A percentile compares a stretch with the other conserved stretches of the same genome.
These are phyloP conservation scores for Chlamydomonas reinhardtii DNA, from an alignment of 163 green algal genomes.

Conservation along the genomic window DNA sequence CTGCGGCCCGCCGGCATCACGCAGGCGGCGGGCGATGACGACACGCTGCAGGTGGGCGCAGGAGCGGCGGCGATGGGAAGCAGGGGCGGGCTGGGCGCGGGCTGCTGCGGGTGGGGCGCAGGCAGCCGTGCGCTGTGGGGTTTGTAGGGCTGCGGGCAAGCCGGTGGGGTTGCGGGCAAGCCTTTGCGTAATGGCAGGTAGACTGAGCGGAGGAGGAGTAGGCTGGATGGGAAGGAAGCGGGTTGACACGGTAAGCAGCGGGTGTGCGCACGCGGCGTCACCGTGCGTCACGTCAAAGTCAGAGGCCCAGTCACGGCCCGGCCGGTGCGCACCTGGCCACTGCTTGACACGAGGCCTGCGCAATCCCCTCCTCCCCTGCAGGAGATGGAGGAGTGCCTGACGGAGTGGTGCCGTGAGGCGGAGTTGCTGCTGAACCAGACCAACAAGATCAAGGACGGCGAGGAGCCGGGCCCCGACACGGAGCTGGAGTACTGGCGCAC, in stretches of 20 bases:
- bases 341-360: background rate
- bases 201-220: too few species aligned
- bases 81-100: too few species aligned
- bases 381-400: constrained; percentile 76
- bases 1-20: constrained; percentile 76
- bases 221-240: too few species aligned
- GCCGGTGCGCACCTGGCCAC: too few species aligned
- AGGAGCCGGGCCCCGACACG: constrained; percentile 85
- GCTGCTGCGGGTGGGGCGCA: background rate
- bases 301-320: too few species aligned
- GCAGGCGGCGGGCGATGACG: constrained; percentile 71
- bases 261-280: too few species aligned
- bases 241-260: too few species aligned
- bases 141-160: background rate
- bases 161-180: too few species aligned
- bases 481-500: constrained; percentile 93
- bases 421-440: constrained; percentile 79
- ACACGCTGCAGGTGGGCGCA: constrained; percentile 49
- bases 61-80: too few species aligned
- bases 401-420: constrained; percentile 79
- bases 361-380: background rate
- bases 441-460: constrained; percentile 67
- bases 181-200: too few species aligned
- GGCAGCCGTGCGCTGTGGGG: too few species aligned
- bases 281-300: too few species aligned